Evolutionary conservation across 1,284 basidiomycete species (phyloP).

Genomic region (Fomes fomentarius): DNA sequence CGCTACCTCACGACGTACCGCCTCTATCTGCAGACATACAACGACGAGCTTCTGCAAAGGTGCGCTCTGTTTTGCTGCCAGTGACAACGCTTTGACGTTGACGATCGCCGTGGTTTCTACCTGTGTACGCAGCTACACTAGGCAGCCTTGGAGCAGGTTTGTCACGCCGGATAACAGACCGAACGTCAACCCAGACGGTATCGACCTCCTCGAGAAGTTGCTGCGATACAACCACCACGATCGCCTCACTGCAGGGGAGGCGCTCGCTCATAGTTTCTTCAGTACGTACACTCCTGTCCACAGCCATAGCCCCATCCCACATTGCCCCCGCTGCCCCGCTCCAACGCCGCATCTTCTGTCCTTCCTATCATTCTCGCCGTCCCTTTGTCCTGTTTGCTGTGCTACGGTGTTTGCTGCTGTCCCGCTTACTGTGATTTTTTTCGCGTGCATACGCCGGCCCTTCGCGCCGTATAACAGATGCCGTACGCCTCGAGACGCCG

Average conservation of each 20-base stretch:
- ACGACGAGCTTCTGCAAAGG: conserved; percentile 67
- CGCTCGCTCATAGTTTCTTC: conserved; percentile 79
- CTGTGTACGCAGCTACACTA: conserved; percentile 59
- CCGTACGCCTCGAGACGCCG: conserved; percentile 55
- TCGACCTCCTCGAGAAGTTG: conserved; percentile 85
- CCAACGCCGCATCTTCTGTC: neutral
- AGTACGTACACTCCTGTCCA: conserved; percentile 46
- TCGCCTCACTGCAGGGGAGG: conserved; percentile 81
- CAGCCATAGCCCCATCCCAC: conserved; percentile 5
- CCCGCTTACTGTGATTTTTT: neutral
- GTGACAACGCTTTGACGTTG: neutral
- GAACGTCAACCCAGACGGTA: conserved; percentile 73
- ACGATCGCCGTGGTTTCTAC: neutral
- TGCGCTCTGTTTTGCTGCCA: conserved; percentile 31
- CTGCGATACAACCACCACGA: conserved; percentile 87
- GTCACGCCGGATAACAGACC: conserved; percentile 74
- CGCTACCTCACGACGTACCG: conserved; percentile 72
- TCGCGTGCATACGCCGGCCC: neutral
- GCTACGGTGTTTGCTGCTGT: neutral
- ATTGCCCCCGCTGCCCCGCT: neutral
- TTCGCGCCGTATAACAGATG: conserved; percentile 40
- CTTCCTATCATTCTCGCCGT: neutral
- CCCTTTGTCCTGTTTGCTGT: neutral
- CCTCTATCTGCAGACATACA: conserved; percentile 76
- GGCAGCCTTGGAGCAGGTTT: conserved; percentile 78